phyloP scores from a whole-genome alignment of 2,329 filamentous ascomycete genomes.

The Dryadomyces quercus-mongolicae region DNA sequence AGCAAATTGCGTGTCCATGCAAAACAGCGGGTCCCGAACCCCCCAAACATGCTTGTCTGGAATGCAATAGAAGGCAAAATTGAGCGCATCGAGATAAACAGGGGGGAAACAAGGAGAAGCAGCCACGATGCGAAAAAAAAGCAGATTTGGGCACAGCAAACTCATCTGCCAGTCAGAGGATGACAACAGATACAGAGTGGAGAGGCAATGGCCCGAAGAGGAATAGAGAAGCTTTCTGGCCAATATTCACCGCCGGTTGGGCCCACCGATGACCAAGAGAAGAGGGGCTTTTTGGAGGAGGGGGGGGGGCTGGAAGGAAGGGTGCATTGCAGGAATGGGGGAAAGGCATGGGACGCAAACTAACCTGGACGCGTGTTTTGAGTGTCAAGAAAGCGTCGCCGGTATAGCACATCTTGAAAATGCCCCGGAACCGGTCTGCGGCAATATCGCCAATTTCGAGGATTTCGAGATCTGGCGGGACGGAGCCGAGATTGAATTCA shows the following conservation, averaged over 20 bases:
- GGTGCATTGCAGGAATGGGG: not conserved
- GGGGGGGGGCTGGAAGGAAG: not conserved
- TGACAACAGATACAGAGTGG: not conserved
- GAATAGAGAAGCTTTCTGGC: not conserved
- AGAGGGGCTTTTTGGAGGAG: not conserved
- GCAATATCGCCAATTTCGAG: constrained; percentile 95
- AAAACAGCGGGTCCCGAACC: not conserved
- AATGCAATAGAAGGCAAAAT: not conserved
- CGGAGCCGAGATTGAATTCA: constrained; percentile 90
- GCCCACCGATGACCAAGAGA: not conserved
- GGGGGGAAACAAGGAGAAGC: not conserved
- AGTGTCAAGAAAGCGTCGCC: constrained; percentile 93
- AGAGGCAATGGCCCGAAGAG: not conserved
- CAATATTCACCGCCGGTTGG: constrained; percentile 2
- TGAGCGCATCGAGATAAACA: not conserved
- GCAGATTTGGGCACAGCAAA: not conserved
- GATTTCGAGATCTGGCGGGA: constrained; percentile 91
- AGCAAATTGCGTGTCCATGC: not conserved
- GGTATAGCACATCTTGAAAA: constrained; percentile 98
- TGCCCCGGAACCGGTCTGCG: constrained; percentile 91
- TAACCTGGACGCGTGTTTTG: constrained; percentile 85
- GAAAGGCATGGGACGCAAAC: constrained; percentile 17
- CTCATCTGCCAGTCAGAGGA: not conserved
- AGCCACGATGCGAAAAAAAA: not conserved
- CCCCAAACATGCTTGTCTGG: not conserved